Evolutionary conservation across 768 basidiomycete species (phyloP), one percentile per base, ranked within the genome.

Genomic region (Pleurotus pulmonarius): DNA sequence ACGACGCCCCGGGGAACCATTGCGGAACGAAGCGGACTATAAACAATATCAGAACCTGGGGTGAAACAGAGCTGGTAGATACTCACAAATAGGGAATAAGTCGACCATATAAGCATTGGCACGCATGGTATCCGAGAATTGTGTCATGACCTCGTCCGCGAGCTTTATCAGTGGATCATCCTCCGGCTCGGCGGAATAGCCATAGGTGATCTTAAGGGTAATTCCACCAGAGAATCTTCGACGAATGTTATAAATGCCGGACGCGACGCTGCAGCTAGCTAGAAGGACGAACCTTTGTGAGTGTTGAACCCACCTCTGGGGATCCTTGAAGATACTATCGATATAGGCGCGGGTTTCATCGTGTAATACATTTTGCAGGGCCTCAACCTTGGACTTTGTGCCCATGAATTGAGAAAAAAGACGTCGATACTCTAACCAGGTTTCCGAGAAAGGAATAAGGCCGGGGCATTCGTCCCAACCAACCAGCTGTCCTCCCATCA

Each of bases 1-100:
- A 74, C 9, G 53, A 59, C 0, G 69, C 61, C 3, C 70, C 70
- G 1, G 73, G 73, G 15, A 74, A 57, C 70, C 73, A 72, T 11
- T 25, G 45, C 5, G 73, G 73, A 1, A 69, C 45, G 56, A 60
- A 60, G 29, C 43, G 56, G 9, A 71, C 69, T 69, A 45, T 16
- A 15, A 34, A 11, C 18, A 15, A 8, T 18, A n/a, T 13, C 18
- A 16, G 25, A 15, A 18, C n/a, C 18, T 43, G 51, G 9, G 9
- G 6, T 26, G 34, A 41, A 39, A 46, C 46, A n/a, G 16, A 20
- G 29, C 16, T 45, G 6, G 20, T 40, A n/a, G 22, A 55, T 25
- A 15, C 38, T 3, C 9, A 22, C 20, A n/a, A 29, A 16, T 12
- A 49, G 69, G 70, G 43, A 72, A 55, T 69, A 70, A 70, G 49